Percentiles rank a stretch among this genome's conserved stretches.
These are phyloP conservation scores for Citrus glauca DNA, from an alignment of 345 rosid genomes.

Conservation along the genomic window DNA sequence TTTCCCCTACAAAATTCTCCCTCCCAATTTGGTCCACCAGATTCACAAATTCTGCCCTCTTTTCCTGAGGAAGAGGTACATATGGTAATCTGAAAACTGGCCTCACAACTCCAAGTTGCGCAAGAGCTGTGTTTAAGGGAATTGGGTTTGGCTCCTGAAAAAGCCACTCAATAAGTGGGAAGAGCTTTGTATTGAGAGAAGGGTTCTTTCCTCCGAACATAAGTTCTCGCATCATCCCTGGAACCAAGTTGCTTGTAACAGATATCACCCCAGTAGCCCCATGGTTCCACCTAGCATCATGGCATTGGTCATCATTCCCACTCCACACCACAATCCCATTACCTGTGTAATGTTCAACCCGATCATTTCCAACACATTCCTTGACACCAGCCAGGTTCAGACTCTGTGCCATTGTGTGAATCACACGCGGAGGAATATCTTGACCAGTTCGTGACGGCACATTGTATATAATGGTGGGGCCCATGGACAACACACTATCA, in stretches of 20 bases:
- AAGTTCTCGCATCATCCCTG: conserved; percentile 56
- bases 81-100: conserved; percentile 84
- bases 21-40: conserved; percentile 68
- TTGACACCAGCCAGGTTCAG: conserved; percentile 71
- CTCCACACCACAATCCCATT: conserved; percentile 80
- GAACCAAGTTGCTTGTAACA: conserved; percentile 73
- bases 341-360: conserved; percentile 55
- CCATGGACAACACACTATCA: conserved; percentile 69
- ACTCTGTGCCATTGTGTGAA: conserved; percentile 51
- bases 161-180: conserved; percentile 77
- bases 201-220: conserved; percentile 66
- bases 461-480: conserved; percentile 81
- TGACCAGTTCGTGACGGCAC: conserved; percentile 82
- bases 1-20: conserved; percentile 69
- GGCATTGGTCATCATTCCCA: conserved; percentile 85
- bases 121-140: conserved; percentile 84
- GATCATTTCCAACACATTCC: conserved; percentile 71
- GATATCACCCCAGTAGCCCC: conserved; percentile 80
- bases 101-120: conserved; percentile 77
- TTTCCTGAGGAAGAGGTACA: conserved; percentile 58
- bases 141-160: conserved; percentile 78
- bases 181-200: conserved; percentile 51
- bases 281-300: conserved; percentile 74
- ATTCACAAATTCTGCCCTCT: conserved; percentile 67
- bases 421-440: conserved; percentile 65